phyloP scores from a whole-genome alignment of 371 early-diverging fungal genomes.

The Zancudomyces culisetae region DNA sequence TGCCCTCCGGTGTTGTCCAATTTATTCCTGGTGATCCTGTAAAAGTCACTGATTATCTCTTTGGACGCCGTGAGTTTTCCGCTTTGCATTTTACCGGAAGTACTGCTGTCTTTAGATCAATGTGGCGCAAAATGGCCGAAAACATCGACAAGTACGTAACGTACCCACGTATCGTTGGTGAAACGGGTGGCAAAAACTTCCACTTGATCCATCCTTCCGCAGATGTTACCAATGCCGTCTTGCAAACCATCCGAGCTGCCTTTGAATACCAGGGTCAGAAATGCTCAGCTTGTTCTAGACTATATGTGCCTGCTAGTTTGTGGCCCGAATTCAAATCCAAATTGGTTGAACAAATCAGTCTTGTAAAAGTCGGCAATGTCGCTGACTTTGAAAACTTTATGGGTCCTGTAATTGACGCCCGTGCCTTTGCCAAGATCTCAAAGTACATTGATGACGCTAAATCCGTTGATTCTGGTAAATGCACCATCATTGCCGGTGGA shows the following conservation, averaged over 20 bases:
- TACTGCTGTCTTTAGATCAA: slow-evolving; percentile 76
- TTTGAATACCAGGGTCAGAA: slow-evolving; percentile 98
- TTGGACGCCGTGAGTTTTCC: slow-evolving; percentile 74
- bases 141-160: slow-evolving; percentile 76
- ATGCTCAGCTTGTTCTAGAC: slow-evolving; percentile 86
- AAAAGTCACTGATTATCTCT: slow-evolving; percentile 45
- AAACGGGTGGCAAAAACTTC: slow-evolving; percentile 97
- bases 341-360: slow-evolving; percentile 41
- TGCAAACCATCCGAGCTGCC: slow-evolving; percentile 77
- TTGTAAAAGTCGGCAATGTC: slow-evolving; percentile 71
- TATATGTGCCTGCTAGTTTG: slow-evolving; percentile 71
- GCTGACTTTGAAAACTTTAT: slow-evolving; percentile 60
- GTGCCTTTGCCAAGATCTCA: slow-evolving; percentile 86
- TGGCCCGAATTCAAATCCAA: slow-evolving; percentile 52
- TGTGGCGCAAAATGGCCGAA: slow-evolving; percentile 81
- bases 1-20: slow-evolving; percentile 93
- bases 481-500: slow-evolving; percentile 67
- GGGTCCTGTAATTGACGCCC: slow-evolving; percentile 72
- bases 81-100: slow-evolving; percentile 96
- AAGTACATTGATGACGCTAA: slow-evolving; percentile 63
- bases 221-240: slow-evolving; percentile 35
- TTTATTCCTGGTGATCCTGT: slow-evolving; percentile 85
- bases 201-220: slow-evolving; percentile 75
- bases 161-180: slow-evolving; percentile 95
- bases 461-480: slow-evolving; percentile 26